These are phyloP conservation scores for Amanita molliuscula DNA, from an alignment of 768 basidiomycete species.

Conservation along the genomic window DNA sequence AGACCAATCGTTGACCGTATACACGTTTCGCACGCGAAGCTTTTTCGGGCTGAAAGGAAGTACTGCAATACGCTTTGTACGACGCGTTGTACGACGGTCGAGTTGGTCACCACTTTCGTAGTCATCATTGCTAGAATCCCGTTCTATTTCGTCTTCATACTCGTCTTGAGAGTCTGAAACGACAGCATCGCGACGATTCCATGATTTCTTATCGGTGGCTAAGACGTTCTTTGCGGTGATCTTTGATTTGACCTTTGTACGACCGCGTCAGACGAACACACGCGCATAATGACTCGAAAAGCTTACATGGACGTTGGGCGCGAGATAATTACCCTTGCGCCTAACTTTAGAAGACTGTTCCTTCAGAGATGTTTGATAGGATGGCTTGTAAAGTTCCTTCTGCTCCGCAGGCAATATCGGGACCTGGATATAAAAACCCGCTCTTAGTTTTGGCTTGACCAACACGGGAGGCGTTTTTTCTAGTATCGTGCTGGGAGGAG, in stretches of 20 bases:
- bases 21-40: slow-evolving; percentile 30
- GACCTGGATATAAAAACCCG: slow-evolving; percentile 23
- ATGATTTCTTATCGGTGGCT: slow-evolving; percentile 15
- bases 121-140: slow-evolving; percentile 20
- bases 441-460: not conserved
- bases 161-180: slow-evolving; percentile 23
- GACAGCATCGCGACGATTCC: slow-evolving; percentile 13
- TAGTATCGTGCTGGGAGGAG: not conserved
- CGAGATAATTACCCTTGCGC: slow-evolving; percentile 44
- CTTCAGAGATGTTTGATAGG: slow-evolving; percentile 22
- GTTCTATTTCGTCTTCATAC: slow-evolving; percentile 12
- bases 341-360: slow-evolving; percentile 36
- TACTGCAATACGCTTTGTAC: slow-evolving; percentile 15
- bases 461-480: not conserved
- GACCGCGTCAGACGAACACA: slow-evolving; percentile 18
- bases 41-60: slow-evolving; percentile 66
- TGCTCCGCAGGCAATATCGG: slow-evolving; percentile 26
- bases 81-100: slow-evolving; percentile 10
- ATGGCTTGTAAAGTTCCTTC: slow-evolving; percentile 31
- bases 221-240: slow-evolving; percentile 38
- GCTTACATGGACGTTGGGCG: slow-evolving; percentile 37
- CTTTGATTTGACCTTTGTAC: slow-evolving; percentile 36
- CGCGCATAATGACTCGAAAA: slow-evolving; percentile 3
- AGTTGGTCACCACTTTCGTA: slow-evolving; percentile 14
- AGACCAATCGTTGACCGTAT: slow-evolving; percentile 27